phyloP scores from a whole-genome alignment of 164 flowering plant species.

The Cinnamomum chago region DNA sequence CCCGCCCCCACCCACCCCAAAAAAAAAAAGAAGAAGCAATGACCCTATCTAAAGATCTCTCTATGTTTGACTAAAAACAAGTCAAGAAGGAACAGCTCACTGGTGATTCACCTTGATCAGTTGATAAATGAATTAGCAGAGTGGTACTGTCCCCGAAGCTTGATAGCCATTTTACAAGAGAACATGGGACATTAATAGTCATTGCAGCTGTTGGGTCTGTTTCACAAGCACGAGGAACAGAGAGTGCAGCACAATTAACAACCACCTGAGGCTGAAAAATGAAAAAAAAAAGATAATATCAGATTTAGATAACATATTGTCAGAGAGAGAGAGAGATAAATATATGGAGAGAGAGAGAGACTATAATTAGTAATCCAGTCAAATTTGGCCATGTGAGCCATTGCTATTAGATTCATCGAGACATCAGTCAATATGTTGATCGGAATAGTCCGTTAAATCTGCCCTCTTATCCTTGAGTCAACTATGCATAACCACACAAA shows the following conservation, averaged over 20 bases:
- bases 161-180: conserved; percentile 75
- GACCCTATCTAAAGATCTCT: too few relatives aligned
- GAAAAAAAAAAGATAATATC: neutral
- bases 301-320: neutral
- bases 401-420: too few relatives aligned
- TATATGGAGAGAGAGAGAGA: neutral
- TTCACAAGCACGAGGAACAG: conserved; percentile 85
- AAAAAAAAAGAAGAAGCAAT: too few relatives aligned
- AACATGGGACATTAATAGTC: conserved; percentile 72
- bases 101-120: conserved; percentile 71
- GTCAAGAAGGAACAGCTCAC: neutral
- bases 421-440: too few relatives aligned
- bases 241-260: conserved; percentile 87
- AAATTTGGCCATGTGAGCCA: too few relatives aligned
- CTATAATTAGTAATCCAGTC: neutral
- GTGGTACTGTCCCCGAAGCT: conserved; percentile 34
- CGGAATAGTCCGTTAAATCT: too few relatives aligned
- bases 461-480: too few relatives aligned
- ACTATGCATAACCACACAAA: too few relatives aligned
- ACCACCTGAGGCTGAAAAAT: conserved; percentile 72
- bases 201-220: conserved; percentile 65
- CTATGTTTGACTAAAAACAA: neutral
- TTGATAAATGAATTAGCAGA: conserved; percentile 82
- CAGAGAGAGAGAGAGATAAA: neutral
- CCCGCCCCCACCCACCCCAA: too few relatives aligned